phyloP scores from a whole-genome alignment of 495 filamentous ascomycete genomes.

The Pseudotulostoma volvatum region DNA sequence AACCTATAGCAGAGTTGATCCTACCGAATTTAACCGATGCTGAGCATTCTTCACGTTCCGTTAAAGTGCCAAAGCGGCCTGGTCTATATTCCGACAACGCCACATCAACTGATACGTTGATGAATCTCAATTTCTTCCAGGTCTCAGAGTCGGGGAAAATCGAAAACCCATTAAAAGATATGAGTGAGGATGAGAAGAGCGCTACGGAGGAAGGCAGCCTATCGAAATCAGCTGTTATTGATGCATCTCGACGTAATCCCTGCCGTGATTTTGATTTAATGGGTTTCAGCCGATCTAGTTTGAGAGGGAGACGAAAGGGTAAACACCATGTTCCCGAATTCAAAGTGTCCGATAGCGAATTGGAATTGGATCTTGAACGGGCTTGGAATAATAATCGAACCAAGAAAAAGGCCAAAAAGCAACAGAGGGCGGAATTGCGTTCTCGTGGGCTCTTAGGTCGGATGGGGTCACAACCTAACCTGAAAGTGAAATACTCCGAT shows the following conservation, averaged over 20 bases:
- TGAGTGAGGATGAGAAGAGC: slow-evolving; percentile 3
- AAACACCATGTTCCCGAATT: slow-evolving; percentile 29
- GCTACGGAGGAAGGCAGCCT: slow-evolving; percentile 27
- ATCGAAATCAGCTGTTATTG: slow-evolving; percentile 45
- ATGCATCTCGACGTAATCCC: slow-evolving; percentile 40
- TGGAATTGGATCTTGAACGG: slow-evolving; percentile 41
- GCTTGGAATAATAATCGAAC: slow-evolving; percentile 63
- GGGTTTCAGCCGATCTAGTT: slow-evolving; percentile 55
- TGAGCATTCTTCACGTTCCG: too few species aligned
- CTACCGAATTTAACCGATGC: too few species aligned
- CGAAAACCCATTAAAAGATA: slow-evolving; percentile 6
- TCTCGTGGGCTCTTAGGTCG: slow-evolving; percentile 61
- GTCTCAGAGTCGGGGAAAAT: slow-evolving; percentile 1
- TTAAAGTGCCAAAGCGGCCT: too few species aligned
- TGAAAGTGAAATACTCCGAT: slow-evolving; percentile 53
- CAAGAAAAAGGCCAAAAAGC: slow-evolving; percentile 68
- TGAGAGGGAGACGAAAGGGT: slow-evolving; percentile 39
- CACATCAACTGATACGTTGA: not conserved
- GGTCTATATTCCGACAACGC: too few species aligned
- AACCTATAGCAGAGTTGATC: too few species aligned
- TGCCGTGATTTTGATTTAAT: slow-evolving; percentile 72
- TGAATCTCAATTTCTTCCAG: slow-evolving; percentile 26
- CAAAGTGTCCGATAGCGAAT: slow-evolving; percentile 57
- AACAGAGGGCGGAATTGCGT: slow-evolving; percentile 63
- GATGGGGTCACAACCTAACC: slow-evolving; percentile 42